Percentiles rank a stretch among this genome's conserved stretches.
phyloP scores from a whole-genome alignment of 139 green algal genomes.

The Penium margaritaceum region DNA sequence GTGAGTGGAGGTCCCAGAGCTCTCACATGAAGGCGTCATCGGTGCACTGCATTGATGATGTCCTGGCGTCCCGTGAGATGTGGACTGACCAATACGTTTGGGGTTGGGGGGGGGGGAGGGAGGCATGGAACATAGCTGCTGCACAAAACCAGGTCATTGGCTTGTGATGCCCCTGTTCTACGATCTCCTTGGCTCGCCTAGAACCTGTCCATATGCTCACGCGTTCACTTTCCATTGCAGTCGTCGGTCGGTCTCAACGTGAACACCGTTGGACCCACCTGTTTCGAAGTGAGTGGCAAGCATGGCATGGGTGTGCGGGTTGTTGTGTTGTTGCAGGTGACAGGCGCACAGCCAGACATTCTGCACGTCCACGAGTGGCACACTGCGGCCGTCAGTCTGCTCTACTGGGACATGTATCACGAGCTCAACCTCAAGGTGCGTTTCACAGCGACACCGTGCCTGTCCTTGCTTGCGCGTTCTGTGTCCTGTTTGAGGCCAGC shows the following conservation, averaged over 20 bases:
- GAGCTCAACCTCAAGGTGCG: conserved; percentile 21
- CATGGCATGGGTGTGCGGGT: no score
- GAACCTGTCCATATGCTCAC: background rate
- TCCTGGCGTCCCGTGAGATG: no score
- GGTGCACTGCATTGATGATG: no score
- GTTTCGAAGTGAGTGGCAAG: no score
- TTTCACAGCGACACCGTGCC: no score
- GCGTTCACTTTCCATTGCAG: background rate
- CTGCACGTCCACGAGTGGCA: conserved; percentile 93
- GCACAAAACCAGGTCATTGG: background rate
- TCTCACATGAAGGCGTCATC: no score
- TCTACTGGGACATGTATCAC: conserved; percentile 69
- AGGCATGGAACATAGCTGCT: background rate
- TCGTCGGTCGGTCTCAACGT: background rate
- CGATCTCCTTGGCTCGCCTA: background rate
- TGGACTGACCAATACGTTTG: background rate
- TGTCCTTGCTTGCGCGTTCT: no score
- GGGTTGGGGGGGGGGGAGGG: background rate
- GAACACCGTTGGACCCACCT: no score
- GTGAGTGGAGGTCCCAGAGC: no score
- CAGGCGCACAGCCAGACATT: conserved; percentile 54
- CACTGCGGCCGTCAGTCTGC: conserved; percentile 42
- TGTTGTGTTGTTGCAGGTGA: conserved; percentile 21
- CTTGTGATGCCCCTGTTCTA: background rate
- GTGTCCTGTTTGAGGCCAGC: no score